Conservation (phyloP, 2,329 filamentous ascomycete species). For the Ophiocordyceps camponoti-leonardi region DNA sequence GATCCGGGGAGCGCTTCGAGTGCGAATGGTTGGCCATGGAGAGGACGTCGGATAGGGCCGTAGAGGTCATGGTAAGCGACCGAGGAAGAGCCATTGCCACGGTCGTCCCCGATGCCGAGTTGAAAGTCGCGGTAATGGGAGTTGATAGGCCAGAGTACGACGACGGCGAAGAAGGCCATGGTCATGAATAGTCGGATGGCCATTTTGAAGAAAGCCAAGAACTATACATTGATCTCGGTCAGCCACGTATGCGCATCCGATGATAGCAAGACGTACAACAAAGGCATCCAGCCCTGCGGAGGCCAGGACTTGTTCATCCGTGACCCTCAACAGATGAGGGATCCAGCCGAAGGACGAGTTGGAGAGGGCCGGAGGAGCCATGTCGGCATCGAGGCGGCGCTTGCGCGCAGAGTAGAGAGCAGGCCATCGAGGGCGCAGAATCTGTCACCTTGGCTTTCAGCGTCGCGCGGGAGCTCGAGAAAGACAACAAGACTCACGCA, state of each 20-base stretch:
- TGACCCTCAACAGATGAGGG: conserved; percentile 64
- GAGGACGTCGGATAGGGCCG: background rate
- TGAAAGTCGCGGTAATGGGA: conserved; percentile 31
- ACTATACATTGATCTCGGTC: conserved; percentile 26
- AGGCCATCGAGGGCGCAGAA: conserved; percentile 82
- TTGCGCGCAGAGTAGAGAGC: conserved; percentile 80
- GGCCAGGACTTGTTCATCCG: conserved; percentile 74
- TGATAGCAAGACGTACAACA: conserved; percentile 39
- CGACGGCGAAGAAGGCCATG: conserved; percentile 65
- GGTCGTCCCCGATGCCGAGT: background rate
- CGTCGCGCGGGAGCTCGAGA: background rate
- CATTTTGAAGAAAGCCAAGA: conserved; percentile 92
- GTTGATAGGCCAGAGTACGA: conserved; percentile 77
- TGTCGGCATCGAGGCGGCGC: conserved; percentile 43
- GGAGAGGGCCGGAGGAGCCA: conserved; percentile 59
- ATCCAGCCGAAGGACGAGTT: conserved; percentile 90
- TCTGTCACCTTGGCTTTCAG: conserved; percentile 22
- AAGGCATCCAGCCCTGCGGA: conserved; percentile 90
- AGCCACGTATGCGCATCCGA: conserved; percentile 1
- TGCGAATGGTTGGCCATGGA: background rate
- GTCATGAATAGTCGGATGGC: conserved; percentile 66
- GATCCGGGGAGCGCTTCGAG: conserved; percentile 11
- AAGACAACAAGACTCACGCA: conserved; percentile 36
- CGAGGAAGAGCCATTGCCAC: background rate
- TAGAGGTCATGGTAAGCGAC: conserved; percentile 1